These are phyloP conservation scores for Taxillus chinensis DNA, from an alignment of 164 flowering plant species.

Conservation along the genomic window DNA sequence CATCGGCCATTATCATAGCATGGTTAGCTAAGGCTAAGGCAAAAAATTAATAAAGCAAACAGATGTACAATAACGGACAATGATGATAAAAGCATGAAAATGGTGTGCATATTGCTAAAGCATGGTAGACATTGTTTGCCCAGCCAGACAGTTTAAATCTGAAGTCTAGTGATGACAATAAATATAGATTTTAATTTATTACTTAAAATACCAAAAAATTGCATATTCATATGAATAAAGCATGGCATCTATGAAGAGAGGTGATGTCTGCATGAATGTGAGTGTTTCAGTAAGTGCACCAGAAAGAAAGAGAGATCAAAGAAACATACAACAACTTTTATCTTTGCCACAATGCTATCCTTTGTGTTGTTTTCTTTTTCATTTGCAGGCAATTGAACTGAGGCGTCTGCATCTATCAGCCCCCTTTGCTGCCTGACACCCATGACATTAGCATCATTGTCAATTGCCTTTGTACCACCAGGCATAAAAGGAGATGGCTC, in stretches of 20 bases:
- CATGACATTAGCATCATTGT: conserved; percentile 39
- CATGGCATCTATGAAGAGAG: background rate
- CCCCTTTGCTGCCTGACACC: conserved; percentile 38
- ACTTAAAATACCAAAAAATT: no score
- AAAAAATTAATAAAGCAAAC: no score
- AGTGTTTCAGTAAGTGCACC: background rate
- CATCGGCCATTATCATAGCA: no score
- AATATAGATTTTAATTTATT: no score
- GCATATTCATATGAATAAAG: no score
- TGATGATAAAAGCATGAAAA: background rate
- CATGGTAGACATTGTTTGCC: no score
- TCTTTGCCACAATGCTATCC: conserved; percentile 84
- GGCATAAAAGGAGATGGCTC: conserved; percentile 92
- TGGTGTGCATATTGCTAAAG: no score
- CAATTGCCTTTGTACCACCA: conserved; percentile 40
- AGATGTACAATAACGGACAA: no score
- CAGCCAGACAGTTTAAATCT: no score
- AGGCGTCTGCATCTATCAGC: conserved; percentile 39
- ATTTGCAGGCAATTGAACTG: conserved; percentile 24
- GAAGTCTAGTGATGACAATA: no score
- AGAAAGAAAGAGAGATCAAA: conserved; percentile 1
- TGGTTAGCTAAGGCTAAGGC: no score
- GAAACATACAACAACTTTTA: conserved; percentile 89
- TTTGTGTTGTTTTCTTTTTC: conserved; percentile 53
- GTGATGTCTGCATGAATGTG: background rate